Conservation (phyloP, 352 stramenopile genomes). For the Phytopythium litorale region DNA sequence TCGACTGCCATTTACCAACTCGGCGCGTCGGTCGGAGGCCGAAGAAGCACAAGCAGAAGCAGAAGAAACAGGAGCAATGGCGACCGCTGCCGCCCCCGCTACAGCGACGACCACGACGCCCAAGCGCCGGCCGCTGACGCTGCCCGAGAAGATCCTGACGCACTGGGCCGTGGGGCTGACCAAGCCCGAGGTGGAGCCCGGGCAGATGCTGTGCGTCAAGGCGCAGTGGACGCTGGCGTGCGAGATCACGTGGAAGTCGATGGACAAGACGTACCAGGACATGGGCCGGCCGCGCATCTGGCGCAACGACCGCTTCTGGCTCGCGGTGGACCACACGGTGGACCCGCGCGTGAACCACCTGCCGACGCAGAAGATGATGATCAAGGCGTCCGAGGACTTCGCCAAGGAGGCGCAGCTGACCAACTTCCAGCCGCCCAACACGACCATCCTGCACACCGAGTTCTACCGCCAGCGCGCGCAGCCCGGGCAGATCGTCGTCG, state of each 20-base stretch:
- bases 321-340: constrained; percentile 82
- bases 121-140: constrained; percentile 55
- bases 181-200: constrained; percentile 53
- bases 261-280: constrained; percentile 88
- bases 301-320: constrained; percentile 86
- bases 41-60: neutral
- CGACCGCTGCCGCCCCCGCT: constrained; percentile 4
- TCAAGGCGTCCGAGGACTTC: constrained; percentile 81
- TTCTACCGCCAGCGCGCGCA: constrained; percentile 85
- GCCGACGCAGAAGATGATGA: constrained; percentile 84
- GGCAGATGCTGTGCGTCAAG: constrained; percentile 84
- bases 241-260: constrained; percentile 88
- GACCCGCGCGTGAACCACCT: constrained; percentile 82
- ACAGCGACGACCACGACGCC: neutral
- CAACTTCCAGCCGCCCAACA: constrained; percentile 85
- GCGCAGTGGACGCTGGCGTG: constrained; percentile 80
- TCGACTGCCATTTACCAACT: neutral
- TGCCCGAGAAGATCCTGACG: constrained; percentile 82
- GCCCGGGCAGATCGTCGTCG: constrained; percentile 80
- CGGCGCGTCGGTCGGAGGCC: neutral
- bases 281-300: constrained; percentile 82
- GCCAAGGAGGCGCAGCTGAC: constrained; percentile 72
- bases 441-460: constrained; percentile 84
- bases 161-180: constrained; percentile 71
- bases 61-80: neutral